Percentiles rank a stretch among this genome's conserved stretches.
Evolutionary conservation across 2,329 filamentous ascomycete genomes (phyloP).

Genomic region (Trichoderma sp.): DNA sequence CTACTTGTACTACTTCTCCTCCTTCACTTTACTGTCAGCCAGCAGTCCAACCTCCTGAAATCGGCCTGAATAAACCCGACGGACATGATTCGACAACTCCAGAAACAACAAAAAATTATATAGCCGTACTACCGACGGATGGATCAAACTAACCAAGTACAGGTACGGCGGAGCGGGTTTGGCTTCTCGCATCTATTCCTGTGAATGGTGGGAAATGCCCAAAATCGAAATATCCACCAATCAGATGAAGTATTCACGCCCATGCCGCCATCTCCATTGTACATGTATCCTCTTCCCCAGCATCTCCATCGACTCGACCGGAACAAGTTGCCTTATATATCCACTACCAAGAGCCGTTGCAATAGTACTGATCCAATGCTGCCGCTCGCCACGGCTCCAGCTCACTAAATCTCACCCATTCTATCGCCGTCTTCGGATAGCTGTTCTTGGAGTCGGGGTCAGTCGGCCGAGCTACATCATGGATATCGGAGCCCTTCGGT

Average conservation of each 20-base stretch:
- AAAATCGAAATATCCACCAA: slow-evolving; percentile 10
- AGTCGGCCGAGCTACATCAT: not conserved
- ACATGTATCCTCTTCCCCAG: not conserved
- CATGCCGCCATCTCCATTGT: not conserved
- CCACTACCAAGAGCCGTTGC: not conserved
- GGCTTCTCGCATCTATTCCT: not conserved
- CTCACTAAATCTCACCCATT: slow-evolving; percentile 1
- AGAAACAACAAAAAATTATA: not conserved
- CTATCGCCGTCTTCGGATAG: slow-evolving; percentile 18
- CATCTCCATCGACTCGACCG: not conserved
- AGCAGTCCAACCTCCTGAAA: not conserved
- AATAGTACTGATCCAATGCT: not conserved
- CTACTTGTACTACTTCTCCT: not conserved
- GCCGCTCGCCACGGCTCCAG: not conserved
- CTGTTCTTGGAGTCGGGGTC: not conserved
- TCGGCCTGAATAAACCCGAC: not conserved
- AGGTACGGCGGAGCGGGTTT: not conserved
- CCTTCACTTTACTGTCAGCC: not conserved
- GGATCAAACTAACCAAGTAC: slow-evolving; percentile 1
- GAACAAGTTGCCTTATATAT: not conserved
- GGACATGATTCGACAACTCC: not conserved
- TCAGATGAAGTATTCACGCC: not conserved
- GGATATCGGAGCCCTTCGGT: slow-evolving; percentile 6
- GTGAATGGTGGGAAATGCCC: slow-evolving; percentile 11
- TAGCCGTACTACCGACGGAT: slow-evolving; percentile 15